Percentiles rank a stretch among this genome's conserved stretches.
phyloP scores from a whole-genome alignment of 345 rosid species.

The Citrus australasica region DNA sequence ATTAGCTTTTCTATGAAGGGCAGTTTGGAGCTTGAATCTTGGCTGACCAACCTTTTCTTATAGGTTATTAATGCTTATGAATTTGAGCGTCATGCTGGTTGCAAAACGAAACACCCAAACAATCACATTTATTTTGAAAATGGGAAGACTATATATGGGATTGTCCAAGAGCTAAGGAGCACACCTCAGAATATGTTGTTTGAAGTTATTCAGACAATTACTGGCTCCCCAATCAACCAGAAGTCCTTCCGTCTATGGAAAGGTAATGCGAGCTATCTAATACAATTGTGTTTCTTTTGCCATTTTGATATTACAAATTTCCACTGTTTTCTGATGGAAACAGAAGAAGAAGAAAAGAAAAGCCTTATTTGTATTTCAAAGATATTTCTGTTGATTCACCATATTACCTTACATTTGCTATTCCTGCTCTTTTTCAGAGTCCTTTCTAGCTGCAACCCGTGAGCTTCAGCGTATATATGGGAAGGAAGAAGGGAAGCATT shows the following conservation, averaged over 20 bases:
- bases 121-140: slow-evolving; percentile 61
- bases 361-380: background rate
- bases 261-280: slow-evolving; percentile 30
- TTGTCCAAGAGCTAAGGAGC: slow-evolving; percentile 58
- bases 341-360: background rate
- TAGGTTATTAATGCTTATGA: slow-evolving; percentile 53
- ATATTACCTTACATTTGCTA: background rate
- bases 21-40: background rate
- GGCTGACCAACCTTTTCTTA: slow-evolving; percentile 6
- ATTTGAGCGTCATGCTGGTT: slow-evolving; percentile 61
- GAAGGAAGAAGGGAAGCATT: slow-evolving; percentile 37
- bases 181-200: slow-evolving; percentile 54
- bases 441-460: slow-evolving; percentile 52
- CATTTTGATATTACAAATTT: background rate
- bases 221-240: slow-evolving; percentile 56
- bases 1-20: background rate
- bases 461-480: slow-evolving; percentile 66
- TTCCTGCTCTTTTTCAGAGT: slow-evolving; percentile 28
- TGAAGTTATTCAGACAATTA: slow-evolving; percentile 48
- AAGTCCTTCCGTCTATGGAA: slow-evolving; percentile 56
- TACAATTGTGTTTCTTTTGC: slow-evolving; percentile 3
- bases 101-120: slow-evolving; percentile 63
- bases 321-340: background rate
- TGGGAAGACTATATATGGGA: slow-evolving; percentile 58
- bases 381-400: background rate